Evolutionary conservation across 2,329 filamentous ascomycete species (phyloP), one percentile per base, ranked within the genome.

Genomic region (Alternaria tenuissima): DNA sequence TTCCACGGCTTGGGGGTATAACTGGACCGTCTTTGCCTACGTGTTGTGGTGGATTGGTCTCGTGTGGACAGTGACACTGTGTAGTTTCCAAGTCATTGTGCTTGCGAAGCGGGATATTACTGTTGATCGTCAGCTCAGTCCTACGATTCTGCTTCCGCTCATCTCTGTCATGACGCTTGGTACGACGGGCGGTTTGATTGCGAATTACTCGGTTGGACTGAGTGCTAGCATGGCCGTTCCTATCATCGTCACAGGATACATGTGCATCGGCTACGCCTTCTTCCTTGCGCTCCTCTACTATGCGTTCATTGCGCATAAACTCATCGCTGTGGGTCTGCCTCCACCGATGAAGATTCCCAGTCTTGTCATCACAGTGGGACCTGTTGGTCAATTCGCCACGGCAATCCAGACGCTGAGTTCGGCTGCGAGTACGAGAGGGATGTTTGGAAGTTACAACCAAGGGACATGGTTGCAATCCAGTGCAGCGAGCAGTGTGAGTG

Each of bases 1-100:
- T 71, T 83, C 52, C 92, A 92, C 76, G 85, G 90, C 84, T 57
- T 83, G 3, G 79, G 85, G 28, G 79, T 93, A 20, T 89, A 84
- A 82, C 79, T 90, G 72, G 80, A 92, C 38, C 89, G 89, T 58
- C 83, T 84, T 64, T 12, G 67, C 66, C 39, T 72, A 62, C 47
- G 66, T 67, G 26, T 59, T 66, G 24, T 70, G 60, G 64, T 72
- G 65, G 65, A 62, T 69, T 20, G 68, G 68, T n/a, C 61, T 63
- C n/a, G 59, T 63, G 14, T 65, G 63, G 66, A 65, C 61, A 16
- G 61, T 72, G 12, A 22, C 52, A 18, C 52, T 72, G 24, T 68
- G 62, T 52, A 53, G 59, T 20, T 46, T 55, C 26, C 49, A 44
- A 11, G 55, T 64, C 18, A 63, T 69, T 16, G 42, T 67, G 12